Evolutionary conservation across 2,329 filamentous ascomycete genomes (phyloP).

Genomic region (Aspergillus latus): DNA sequence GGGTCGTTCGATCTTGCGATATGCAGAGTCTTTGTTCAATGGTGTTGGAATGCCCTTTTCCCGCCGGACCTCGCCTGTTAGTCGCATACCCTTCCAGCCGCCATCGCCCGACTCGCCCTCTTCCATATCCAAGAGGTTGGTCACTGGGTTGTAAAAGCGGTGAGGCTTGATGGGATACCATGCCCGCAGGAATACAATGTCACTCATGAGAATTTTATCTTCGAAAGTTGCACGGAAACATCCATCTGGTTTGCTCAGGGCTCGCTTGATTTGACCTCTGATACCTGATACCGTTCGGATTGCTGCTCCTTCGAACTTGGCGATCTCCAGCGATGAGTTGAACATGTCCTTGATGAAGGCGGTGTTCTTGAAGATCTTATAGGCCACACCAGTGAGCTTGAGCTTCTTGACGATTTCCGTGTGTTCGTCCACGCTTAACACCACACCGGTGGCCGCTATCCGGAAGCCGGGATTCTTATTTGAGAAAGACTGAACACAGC

Average conservation of each 20-base stretch:
- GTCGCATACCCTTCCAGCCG: conserved; percentile 84
- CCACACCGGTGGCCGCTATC: conserved; percentile 89
- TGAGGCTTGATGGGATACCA: conserved; percentile 97
- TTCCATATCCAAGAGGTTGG: conserved; percentile 73
- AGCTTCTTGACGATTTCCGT: conserved; percentile 99
- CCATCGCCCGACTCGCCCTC: conserved; percentile 32
- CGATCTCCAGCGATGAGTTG: conserved; percentile 84
- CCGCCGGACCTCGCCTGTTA: conserved; percentile 86
- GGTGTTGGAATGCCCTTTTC: conserved; percentile 75
- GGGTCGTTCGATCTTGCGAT: conserved; percentile 62
- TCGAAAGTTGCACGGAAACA: conserved; percentile 97
- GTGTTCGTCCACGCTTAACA: conserved; percentile 90
- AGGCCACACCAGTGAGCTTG: conserved; percentile 87
- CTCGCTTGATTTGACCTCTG: conserved; percentile 94
- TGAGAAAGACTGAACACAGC: conserved; percentile 85
- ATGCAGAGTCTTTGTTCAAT: conserved; percentile 77
- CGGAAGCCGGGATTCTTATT: conserved; percentile 85
- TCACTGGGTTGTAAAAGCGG: conserved; percentile 95
- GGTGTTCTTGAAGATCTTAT: conserved; percentile 99
- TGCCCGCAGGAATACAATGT: conserved; percentile 92
- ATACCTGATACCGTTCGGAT: conserved; percentile 96
- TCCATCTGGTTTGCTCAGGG: conserved; percentile 87
- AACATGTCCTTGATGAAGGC: conserved; percentile 99
- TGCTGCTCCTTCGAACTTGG: conserved; percentile 94
- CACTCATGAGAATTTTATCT: conserved; percentile 95